Base-by-base conservation (phyloP, 2,329 filamentous ascomycete genomes). In the Hypoxylon sp. region DNA sequence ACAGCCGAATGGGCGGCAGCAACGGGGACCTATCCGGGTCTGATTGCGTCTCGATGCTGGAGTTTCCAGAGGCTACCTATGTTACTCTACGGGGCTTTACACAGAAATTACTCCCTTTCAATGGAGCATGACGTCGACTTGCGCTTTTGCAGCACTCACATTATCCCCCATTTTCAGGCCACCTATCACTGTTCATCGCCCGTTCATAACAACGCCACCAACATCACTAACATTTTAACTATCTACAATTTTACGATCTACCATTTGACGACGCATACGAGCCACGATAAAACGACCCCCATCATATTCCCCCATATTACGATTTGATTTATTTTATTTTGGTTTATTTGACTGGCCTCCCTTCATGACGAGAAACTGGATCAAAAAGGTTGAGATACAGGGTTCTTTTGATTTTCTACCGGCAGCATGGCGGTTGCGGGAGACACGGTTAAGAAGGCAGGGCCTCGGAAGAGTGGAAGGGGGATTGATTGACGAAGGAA, bases 251-350 rank as follows among this genome's bases (percentile, higher is more conserved):
- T 59, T 49, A 66, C 59, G 59, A 58, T 42, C 22, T 35, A 30
- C 50, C 55, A 54, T 49, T 56, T 68, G 20, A 65, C 33, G 66
- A 68, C 31, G 61, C 56, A 61, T 64, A 68, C 61, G 65, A 68
- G 61, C 56, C 13, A 68, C 49, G 65, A 68, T 56, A 64, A 59
- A 44, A 63, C 44, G 64, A 64, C 64, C 40, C 17, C 40, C 11
- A 55, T 31, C 54, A 51, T 66, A 69, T 69, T 48, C 63, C 66
- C 66, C 63, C 35, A 58, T 35, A 50, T 66, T 22, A 66, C 58
- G 62, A 60, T 37, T 64, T 61, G 20, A 31, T 31, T 60, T 60
- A 27, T 37, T 40, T 60, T 27, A 31, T 40, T 60, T 40, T 40
- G 35, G 25, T 49, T 59, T 22, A 20, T 20, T 35, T 58, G 17